phyloP scores from a whole-genome alignment of 2,329 filamentous ascomycete species.

The Stemphylium lycopersici region DNA sequence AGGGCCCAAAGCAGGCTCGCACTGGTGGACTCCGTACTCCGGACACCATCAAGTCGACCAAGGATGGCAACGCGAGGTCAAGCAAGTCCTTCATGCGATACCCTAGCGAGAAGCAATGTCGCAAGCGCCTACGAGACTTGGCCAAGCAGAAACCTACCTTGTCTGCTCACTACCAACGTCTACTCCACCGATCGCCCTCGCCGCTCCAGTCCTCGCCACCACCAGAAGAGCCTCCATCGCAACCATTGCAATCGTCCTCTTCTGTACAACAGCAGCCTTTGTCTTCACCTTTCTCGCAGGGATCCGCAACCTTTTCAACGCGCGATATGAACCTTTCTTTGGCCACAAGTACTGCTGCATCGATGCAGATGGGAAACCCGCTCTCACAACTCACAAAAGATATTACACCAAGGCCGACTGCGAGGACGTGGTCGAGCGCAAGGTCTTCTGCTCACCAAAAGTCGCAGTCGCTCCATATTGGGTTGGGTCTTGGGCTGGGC shows the following conservation, averaged over 20 bases:
- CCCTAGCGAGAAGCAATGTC: constrained; percentile 65
- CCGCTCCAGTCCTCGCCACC: constrained; percentile 55
- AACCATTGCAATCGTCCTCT: constrained; percentile 27
- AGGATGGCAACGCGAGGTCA: constrained; percentile 51
- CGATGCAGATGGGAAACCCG: constrained; percentile 58
- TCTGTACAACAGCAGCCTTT: constrained; percentile 42
- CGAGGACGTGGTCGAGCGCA: constrained; percentile 52
- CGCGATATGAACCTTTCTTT: constrained; percentile 59
- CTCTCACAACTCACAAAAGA: constrained; percentile 54
- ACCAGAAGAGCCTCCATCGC: constrained; percentile 36
- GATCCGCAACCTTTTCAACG: constrained; percentile 50
- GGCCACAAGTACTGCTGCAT: constrained; percentile 57
- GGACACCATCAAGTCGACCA: constrained; percentile 51
- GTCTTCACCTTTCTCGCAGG: constrained; percentile 45
- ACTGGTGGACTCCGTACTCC: constrained; percentile 44
- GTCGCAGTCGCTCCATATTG: constrained; percentile 57
- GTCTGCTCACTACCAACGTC: constrained; percentile 67
- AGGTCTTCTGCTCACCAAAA: constrained; percentile 59
- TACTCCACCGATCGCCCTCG: constrained; percentile 66
- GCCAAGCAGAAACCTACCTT: constrained; percentile 67
- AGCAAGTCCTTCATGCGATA: constrained; percentile 54
- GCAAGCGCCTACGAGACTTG: constrained; percentile 63
- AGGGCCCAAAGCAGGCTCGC: constrained; percentile 51
- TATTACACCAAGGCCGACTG: constrained; percentile 40
- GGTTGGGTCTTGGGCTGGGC: constrained; percentile 52